Conservation (phyloP, 164 flowering plant genomes). For the Liquidambar formosana region DNA sequence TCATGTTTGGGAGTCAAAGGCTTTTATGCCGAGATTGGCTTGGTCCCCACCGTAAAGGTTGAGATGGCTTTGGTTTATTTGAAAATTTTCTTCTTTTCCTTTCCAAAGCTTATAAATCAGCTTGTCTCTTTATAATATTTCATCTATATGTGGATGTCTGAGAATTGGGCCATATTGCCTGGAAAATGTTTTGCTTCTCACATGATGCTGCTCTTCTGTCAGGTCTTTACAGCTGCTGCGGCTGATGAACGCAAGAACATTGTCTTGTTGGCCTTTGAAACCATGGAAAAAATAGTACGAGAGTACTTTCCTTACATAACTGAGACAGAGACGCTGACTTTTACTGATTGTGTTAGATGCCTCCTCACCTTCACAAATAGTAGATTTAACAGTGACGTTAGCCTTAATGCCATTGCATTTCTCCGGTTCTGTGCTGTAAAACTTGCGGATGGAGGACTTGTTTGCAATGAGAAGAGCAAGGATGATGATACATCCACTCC, state of each 20-base stretch:
- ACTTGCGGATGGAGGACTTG: conserved; percentile 94
- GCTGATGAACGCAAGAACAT: conserved; percentile 96
- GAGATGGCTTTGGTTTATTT: neutral
- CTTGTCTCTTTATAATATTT: neutral
- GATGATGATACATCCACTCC: conserved; percentile 35
- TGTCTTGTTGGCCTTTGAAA: conserved; percentile 90
- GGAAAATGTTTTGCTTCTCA: conserved; percentile 7
- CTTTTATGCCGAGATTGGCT: neutral
- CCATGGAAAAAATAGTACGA: conserved; percentile 96
- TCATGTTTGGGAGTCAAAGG: neutral
- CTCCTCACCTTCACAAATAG: conserved; percentile 92
- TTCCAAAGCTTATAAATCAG: neutral
- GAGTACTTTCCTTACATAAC: conserved; percentile 96
- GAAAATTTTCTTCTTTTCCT: no score
- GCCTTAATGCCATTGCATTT: conserved; percentile 98
- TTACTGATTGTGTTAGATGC: conserved; percentile 96
- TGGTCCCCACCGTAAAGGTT: neutral
- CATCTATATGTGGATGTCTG: neutral
- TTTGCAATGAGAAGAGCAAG: conserved; percentile 55
- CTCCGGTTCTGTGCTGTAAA: conserved; percentile 97
- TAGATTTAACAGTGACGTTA: conserved; percentile 89
- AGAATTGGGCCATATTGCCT: neutral
- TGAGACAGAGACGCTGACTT: conserved; percentile 89
- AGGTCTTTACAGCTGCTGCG: conserved; percentile 97
- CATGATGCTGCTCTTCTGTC: conserved; percentile 18